Base-by-base conservation (phyloP, 1,284 basidiomycete genomes). In the Cerioporus squamosus region DNA sequence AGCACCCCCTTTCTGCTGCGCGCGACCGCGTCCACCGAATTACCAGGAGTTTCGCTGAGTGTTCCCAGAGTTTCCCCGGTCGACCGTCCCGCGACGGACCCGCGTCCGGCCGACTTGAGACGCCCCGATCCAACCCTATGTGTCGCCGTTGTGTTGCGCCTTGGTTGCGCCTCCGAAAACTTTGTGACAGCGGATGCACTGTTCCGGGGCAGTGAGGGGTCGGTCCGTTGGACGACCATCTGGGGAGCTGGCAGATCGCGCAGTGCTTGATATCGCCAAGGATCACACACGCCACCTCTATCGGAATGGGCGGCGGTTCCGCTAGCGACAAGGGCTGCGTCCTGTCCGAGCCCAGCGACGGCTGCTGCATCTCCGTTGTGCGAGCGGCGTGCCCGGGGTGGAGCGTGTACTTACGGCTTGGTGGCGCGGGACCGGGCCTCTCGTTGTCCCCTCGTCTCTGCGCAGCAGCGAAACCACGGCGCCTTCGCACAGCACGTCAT, bases 401-500 rank as follows among this genome's bases (percentile, higher is more conserved):
- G 33, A 14, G 33, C 33, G 40, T 22, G 40, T 22, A n/a, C n/a
- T n/a, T n/a, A 22, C 40, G 40, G 40, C 22, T 10, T 43, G 40
- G 40, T 43, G 40, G 40, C 40, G n/a, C 40, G 40, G n/a, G 3
- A 29, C 29, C 29, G 29, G n/a, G n/a, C n/a, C n/a, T n/a, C n/a
- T 40, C 39, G 18, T 14, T 17, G 18, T 40, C 39, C 29, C 29
- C 29, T 29, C 33, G 33, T 36, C 33, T 36, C 33, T 36, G 33
- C 24, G 48, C 23, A 23, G 36, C 33, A 23, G 20, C 33, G 15
- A 36, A 1, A 36, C 29, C 29, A 7, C 49, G 24, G 12, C 15
- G 47, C 15, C 20, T n/a, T 44, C 55, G 26, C 49, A 51, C 31
- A 44, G 10, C 46, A 33, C 38, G 42, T 53, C 57, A 45, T 42